Evolutionary conservation across 2,329 filamentous ascomycete genomes (phyloP), one percentile per base, ranked within the genome.

Genomic region (Rhexocercosporidium sp.): DNA sequence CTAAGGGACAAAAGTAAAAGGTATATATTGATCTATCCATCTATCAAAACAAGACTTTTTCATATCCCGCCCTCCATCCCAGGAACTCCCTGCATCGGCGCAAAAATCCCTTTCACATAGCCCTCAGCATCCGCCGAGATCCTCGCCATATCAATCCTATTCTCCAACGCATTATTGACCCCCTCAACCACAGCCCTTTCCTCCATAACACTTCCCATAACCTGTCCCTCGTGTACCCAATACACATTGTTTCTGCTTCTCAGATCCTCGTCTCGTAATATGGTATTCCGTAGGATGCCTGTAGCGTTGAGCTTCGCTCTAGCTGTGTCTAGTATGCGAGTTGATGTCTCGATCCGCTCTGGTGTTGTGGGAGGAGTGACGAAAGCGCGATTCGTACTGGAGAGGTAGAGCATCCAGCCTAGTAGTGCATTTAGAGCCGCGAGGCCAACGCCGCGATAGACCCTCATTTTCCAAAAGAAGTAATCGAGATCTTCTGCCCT

Each of bases 341-440:
- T 84, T 1, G 83, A 81, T 1, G 78, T 74, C 72, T 93, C 90
- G 49, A 96, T 80, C 68, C 92, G 88, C 77, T 92, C 89, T 0
- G 88, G 86, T 0, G 89, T 78, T 0, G 85, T 82, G 0, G 87
- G 85, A 16, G 89, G 86, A 56, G 83, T 81, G 25, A 88, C 86
- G 71, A 96, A 92, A 67, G 92, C 90, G 22, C 94, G 89, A 75
- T 94, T 91, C 4, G 96, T 97, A 18, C 88, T 87, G 2, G 91
- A 90, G 3, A 96, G 83, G 80, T 90, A 97, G 44, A 97, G 82
- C 3, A 91, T 78, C 62, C 82, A 84, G 0, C 88, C 92, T 0
- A 96, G 79, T 0, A 83, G 65, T 0, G 79, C 83, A 76, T 98
- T 90, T 25, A 93, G 83, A 0, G 82, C 71, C 0, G 89, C 89